Conservation (phyloP, 768 basidiomycete genomes). For the Lepiota subincarnata region DNA sequence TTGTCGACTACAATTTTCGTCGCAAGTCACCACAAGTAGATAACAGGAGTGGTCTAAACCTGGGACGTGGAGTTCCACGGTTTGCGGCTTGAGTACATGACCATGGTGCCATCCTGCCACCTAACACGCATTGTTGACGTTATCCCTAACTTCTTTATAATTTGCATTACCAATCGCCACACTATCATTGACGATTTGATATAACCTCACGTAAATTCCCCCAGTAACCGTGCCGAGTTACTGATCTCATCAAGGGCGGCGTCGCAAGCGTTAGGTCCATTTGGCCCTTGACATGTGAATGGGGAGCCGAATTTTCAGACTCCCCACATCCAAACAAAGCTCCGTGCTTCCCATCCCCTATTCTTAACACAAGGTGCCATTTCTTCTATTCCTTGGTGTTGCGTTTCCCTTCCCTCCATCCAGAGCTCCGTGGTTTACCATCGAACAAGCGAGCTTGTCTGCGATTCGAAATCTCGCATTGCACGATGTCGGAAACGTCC, state of each 20-base stretch:
- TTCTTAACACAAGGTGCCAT: conserved; percentile 1
- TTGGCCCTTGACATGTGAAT: conserved; percentile 7
- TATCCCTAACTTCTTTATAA: too few species aligned
- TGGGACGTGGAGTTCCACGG: too few species aligned
- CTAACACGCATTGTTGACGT: too few species aligned
- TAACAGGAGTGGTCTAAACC: too few species aligned
- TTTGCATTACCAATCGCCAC: not conserved
- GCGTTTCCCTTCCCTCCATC: not conserved
- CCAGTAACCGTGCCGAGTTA: not conserved
- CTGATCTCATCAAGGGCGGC: conserved; percentile 7
- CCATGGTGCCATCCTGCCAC: too few species aligned
- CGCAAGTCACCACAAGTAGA: too few species aligned
- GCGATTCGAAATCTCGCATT: not conserved
- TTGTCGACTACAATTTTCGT: too few species aligned
- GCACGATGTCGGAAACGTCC: conserved; percentile 9
- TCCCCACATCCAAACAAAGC: conserved; percentile 1
- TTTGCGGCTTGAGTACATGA: too few species aligned
- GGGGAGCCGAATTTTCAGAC: not conserved
- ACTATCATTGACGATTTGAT: not conserved
- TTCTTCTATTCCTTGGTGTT: not conserved
- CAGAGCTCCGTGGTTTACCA: not conserved
- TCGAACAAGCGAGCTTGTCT: not conserved
- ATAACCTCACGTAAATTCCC: not conserved
- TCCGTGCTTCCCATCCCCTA: conserved; percentile 1
- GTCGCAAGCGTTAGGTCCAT: not conserved